Conservation (phyloP, 169 alveolate species). For the Plasmodium malariae region DNA sequence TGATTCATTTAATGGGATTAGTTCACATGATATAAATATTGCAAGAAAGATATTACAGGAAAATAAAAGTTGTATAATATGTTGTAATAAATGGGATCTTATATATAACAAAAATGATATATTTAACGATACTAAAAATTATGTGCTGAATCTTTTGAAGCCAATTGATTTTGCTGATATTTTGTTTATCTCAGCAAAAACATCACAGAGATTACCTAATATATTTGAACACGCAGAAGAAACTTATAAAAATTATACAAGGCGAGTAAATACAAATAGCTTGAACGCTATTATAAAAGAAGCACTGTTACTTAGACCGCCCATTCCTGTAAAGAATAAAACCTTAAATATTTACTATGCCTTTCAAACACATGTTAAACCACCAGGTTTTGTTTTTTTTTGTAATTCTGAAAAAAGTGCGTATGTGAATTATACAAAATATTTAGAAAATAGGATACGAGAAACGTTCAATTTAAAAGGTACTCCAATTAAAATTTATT, state of each 20-base stretch:
- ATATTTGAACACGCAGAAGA: conserved; percentile 79
- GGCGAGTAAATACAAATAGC: conserved; percentile 31
- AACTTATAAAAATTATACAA: conserved; percentile 77
- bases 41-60: conserved; percentile 83
- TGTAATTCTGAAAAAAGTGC: conserved; percentile 82
- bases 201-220: conserved; percentile 82
- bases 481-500: conserved; percentile 80
- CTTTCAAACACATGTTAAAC: conserved; percentile 82
- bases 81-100: conserved; percentile 88
- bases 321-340: conserved; percentile 81
- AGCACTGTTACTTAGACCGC: conserved; percentile 81
- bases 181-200: conserved; percentile 83
- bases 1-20: conserved; percentile 85
- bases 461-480: conserved; percentile 80
- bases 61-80: conserved; percentile 82
- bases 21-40: conserved; percentile 81
- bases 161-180: conserved; percentile 84
- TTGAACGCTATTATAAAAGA: conserved; percentile 81
- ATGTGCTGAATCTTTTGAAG: conserved; percentile 82
- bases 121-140: conserved; percentile 80
- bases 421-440: conserved; percentile 83
- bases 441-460: conserved; percentile 82
- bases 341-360: conserved; percentile 85
- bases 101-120: conserved; percentile 82
- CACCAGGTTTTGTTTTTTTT: conserved; percentile 85